Conservation (phyloP, 2,329 filamentous ascomycete genomes). For the Acephala macrosclerotiorum region DNA sequence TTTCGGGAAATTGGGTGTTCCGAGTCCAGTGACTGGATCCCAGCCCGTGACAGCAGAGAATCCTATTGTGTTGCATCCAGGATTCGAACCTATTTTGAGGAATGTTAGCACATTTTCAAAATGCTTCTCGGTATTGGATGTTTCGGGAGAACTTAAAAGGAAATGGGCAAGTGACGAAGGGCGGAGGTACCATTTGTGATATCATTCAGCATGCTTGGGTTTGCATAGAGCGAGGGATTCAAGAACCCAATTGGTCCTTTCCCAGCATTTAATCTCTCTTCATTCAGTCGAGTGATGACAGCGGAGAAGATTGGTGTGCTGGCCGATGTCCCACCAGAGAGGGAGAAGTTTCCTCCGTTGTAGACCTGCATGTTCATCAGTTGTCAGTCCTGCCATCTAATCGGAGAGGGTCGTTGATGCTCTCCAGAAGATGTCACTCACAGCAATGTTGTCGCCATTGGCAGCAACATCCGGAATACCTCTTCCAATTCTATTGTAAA, state of each 20-base stretch:
- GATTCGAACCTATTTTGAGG: neutral
- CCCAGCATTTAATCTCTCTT: constrained; percentile 53
- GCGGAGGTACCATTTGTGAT: constrained; percentile 38
- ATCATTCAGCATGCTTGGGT: constrained; percentile 46
- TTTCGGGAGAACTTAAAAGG: neutral
- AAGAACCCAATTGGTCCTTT: constrained; percentile 59
- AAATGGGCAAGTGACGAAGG: neutral
- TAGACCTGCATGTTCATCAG: constrained; percentile 18
- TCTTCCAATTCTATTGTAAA: constrained; percentile 34
- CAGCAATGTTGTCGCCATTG: constrained; percentile 39
- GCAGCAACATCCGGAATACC: constrained; percentile 54
- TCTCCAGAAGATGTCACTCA: constrained; percentile 24
- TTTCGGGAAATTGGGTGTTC: constrained; percentile 35
- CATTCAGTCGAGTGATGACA: constrained; percentile 58
- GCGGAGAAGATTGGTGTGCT: constrained; percentile 56
- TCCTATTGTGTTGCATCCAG: constrained; percentile 4
- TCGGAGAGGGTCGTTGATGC: too few species aligned
- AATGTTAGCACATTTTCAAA: neutral
- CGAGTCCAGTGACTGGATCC: constrained; percentile 35
- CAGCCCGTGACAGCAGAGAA: constrained; percentile 14
- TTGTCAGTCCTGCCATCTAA: too few species aligned
- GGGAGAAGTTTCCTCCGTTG: constrained; percentile 25
- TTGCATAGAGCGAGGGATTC: constrained; percentile 57
- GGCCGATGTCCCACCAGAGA: constrained; percentile 56
- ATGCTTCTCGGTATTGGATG: neutral